A percentile compares a stretch with the other conserved stretches of the same genome.
Evolutionary conservation across 73 alveolate genomes (phyloP).

Genomic region (Stentor coeruleus): DNA sequence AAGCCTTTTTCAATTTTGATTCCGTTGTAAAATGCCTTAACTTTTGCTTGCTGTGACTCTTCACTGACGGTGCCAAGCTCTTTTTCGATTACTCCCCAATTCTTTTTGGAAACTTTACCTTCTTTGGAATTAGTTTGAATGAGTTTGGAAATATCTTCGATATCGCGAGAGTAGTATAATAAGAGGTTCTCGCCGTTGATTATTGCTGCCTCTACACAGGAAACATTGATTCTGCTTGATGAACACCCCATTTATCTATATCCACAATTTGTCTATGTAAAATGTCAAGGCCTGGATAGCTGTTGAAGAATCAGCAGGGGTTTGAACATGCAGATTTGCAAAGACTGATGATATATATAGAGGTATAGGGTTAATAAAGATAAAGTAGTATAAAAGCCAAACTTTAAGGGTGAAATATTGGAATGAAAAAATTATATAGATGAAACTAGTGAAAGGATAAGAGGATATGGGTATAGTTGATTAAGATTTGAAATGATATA

Average conservation of each 20-base stretch:
- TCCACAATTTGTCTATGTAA: slow-evolving; percentile 5
- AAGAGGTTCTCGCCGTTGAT: neutral
- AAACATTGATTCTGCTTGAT: neutral
- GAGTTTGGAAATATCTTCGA: neutral
- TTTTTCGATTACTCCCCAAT: neutral
- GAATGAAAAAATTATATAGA: too few relatives aligned
- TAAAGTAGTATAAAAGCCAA: too few relatives aligned
- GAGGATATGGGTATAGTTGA: too few relatives aligned
- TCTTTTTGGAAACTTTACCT: neutral
- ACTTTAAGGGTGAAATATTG: too few relatives aligned
- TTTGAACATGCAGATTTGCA: too few relatives aligned
- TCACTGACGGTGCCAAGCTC: neutral
- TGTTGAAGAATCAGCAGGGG: too few relatives aligned
- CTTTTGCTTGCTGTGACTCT: neutral
- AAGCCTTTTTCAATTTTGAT: neutral
- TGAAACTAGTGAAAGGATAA: too few relatives aligned
- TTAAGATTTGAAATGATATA: too few relatives aligned
- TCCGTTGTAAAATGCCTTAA: neutral
- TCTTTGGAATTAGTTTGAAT: neutral
- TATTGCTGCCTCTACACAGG: neutral
- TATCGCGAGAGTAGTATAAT: neutral
- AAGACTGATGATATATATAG: too few relatives aligned
- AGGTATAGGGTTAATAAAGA: too few relatives aligned
- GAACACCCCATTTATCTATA: slow-evolving; percentile 3
- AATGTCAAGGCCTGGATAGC: too few relatives aligned